These are phyloP conservation scores for Cytospora schulzeri DNA, from an alignment of 2,329 filamentous ascomycete genomes.

Conservation along the genomic window DNA sequence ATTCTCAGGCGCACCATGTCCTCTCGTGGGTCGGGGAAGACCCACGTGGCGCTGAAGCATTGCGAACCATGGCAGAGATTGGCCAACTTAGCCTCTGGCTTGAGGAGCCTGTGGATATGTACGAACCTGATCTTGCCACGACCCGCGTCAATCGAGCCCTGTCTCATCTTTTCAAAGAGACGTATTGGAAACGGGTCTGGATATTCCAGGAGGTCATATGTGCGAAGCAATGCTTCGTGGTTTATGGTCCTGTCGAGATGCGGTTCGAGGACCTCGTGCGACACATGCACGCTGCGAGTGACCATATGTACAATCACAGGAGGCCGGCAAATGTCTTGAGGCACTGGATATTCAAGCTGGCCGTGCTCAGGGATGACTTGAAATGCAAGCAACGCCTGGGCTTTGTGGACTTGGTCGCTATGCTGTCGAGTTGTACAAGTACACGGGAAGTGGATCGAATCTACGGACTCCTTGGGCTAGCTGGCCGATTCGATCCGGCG, in stretches of 20 bases:
- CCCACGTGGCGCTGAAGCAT: constrained; percentile 1
- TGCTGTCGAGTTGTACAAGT: background rate
- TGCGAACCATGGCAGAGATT: constrained; percentile 1
- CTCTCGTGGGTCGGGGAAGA: constrained; percentile 14
- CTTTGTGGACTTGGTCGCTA: background rate
- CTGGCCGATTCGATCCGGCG: constrained; percentile 6
- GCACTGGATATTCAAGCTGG: constrained; percentile 5
- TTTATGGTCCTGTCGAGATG: constrained; percentile 8
- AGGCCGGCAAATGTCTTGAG: background rate
- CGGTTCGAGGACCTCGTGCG: constrained; percentile 5
- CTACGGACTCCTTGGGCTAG: constrained; percentile 11
- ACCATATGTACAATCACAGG: background rate
- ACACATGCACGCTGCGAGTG: background rate
- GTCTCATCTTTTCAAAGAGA: background rate
- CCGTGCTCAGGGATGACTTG: background rate
- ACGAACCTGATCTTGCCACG: too few species aligned
- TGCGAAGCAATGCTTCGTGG: background rate
- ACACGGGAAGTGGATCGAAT: constrained; percentile 7
- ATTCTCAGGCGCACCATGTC: constrained; percentile 10
- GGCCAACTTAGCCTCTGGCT: background rate
- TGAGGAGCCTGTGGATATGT: background rate
- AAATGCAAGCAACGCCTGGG: background rate
- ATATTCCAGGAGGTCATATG: constrained; percentile 13
- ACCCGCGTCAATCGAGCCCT: background rate
- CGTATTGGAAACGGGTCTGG: constrained; percentile 15